phyloP scores from a whole-genome alignment of 2,329 filamentous ascomycete genomes.

The Colletotrichum spaethianum region DNA sequence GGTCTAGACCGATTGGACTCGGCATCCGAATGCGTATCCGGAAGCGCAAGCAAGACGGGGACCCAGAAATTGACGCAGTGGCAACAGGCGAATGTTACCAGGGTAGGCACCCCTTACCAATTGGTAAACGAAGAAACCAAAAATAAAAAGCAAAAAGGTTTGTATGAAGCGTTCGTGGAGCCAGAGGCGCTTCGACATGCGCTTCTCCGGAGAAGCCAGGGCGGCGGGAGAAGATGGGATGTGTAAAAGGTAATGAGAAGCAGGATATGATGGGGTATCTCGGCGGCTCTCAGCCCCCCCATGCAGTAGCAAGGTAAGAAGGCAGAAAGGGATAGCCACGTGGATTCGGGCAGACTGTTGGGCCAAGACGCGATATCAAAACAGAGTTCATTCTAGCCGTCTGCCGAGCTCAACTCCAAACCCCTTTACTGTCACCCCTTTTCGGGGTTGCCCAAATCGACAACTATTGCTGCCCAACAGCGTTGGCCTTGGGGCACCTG shows the following conservation, averaged over 20 bases:
- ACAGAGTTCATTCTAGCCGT: conserved; percentile 31
- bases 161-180: conserved; percentile 30
- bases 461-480: conserved; percentile 13
- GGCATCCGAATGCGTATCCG: conserved; percentile 1
- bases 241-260: conserved; percentile 12
- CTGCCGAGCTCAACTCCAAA: conserved; percentile 9
- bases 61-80: not conserved
- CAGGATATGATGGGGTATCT: not conserved
- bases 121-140: not conserved
- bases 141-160: not conserved
- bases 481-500: not conserved
- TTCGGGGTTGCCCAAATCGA: not conserved
- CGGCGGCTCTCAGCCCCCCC: not conserved
- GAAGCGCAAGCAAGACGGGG: not conserved
- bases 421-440: not conserved
- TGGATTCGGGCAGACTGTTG: not conserved
- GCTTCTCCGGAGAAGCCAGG: not conserved
- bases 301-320: not conserved
- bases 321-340: not conserved
- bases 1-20: conserved; percentile 15
- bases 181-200: conserved; percentile 40
- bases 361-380: conserved; percentile 23
- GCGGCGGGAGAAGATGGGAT: conserved; percentile 26
- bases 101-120: conserved; percentile 18
- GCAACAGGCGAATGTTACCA: not conserved